Conservation (phyloP, 2,329 filamentous ascomycete species). For the Fusarium odoratissimum region DNA sequence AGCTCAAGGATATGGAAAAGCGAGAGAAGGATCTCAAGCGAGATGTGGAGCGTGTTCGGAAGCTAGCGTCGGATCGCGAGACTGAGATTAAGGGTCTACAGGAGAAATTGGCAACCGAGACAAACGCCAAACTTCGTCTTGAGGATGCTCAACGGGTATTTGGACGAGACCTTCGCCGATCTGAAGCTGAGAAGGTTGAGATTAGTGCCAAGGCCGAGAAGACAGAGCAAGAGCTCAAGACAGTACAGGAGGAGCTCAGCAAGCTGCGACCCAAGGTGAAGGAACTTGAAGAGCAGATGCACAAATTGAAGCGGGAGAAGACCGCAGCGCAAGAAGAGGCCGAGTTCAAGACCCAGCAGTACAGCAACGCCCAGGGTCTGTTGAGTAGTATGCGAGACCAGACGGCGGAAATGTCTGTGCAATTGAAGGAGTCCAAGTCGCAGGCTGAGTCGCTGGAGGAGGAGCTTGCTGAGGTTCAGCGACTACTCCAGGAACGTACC, state of each 20-base stretch:
- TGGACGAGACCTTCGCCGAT: slow-evolving; percentile 80
- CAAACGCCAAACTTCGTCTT: slow-evolving; percentile 74
- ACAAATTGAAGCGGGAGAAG: slow-evolving; percentile 75
- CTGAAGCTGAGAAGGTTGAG: slow-evolving; percentile 84
- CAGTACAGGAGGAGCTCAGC: slow-evolving; percentile 77
- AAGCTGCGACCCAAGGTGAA: slow-evolving; percentile 70
- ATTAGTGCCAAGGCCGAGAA: slow-evolving; percentile 79
- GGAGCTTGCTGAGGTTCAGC: slow-evolving; percentile 88
- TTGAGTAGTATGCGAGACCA: slow-evolving; percentile 95
- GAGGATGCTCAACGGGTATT: slow-evolving; percentile 83
- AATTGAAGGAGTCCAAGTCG: slow-evolving; percentile 88
- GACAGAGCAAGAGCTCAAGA: slow-evolving; percentile 74
- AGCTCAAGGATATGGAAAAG: slow-evolving; percentile 81
- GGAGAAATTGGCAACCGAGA: slow-evolving; percentile 82
- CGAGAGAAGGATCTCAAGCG: slow-evolving; percentile 83
- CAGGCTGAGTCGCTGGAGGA: slow-evolving; percentile 90
- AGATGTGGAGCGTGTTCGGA: slow-evolving; percentile 77
- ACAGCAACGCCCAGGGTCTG: slow-evolving; percentile 84
- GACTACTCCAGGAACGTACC: slow-evolving; percentile 86
- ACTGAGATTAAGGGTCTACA: slow-evolving; percentile 80
- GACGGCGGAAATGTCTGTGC: slow-evolving; percentile 85
- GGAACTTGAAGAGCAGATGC: slow-evolving; percentile 79
- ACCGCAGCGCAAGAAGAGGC: slow-evolving; percentile 79
- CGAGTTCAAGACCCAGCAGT: slow-evolving; percentile 85
- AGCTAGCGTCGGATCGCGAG: slow-evolving; percentile 78